Conservation (phyloP, 345 rosid genomes). For the Passiflora organensis region DNA sequence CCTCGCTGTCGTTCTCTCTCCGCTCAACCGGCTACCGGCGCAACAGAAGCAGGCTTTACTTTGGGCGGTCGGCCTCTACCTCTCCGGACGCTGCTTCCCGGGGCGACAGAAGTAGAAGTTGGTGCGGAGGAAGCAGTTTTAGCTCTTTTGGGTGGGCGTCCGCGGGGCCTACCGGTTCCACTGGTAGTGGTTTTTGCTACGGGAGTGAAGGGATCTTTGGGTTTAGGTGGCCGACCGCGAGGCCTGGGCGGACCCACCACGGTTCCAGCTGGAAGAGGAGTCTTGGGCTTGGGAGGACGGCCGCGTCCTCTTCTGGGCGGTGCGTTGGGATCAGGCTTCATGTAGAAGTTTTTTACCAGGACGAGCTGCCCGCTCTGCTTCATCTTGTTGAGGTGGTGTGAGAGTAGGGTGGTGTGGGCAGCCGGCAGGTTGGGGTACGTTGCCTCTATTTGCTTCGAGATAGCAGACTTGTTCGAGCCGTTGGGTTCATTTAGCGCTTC, state of each 20-base stretch:
- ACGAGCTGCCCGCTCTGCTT: conserved; percentile 56
- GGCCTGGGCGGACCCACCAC: conserved; percentile 47
- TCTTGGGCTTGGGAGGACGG: conserved; percentile 75
- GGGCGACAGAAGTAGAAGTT: background rate
- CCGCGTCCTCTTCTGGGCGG: conserved; percentile 90
- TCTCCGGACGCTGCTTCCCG: conserved; percentile 27
- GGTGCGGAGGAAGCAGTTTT: conserved; percentile 21
- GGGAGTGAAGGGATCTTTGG: conserved; percentile 37
- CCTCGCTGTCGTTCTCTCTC: background rate
- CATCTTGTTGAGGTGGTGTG: conserved; percentile 64
- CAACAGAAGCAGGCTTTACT: conserved; percentile 65
- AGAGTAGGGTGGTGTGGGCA: conserved; percentile 51
- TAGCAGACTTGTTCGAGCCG: conserved; percentile 60
- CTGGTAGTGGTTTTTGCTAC: no score
- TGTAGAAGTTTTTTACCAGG: conserved; percentile 64
- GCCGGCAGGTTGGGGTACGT: conserved; percentile 46
- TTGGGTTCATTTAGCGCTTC: conserved; percentile 43
- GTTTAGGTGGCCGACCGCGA: conserved; percentile 71
- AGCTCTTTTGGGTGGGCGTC: conserved; percentile 67
- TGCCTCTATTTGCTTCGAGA: conserved; percentile 59
- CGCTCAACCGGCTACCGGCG: conserved; percentile 57
- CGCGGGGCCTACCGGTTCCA: conserved; percentile 43
- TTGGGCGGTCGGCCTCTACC: conserved; percentile 87
- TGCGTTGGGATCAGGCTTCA: conserved; percentile 64
- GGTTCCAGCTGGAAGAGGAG: conserved; percentile 17